A percentile compares a stretch with the other conserved stretches of the same genome.
These are phyloP conservation scores for Phialophora verrucosa DNA, from an alignment of 2,329 filamentous ascomycete species.

Conservation along the genomic window DNA sequence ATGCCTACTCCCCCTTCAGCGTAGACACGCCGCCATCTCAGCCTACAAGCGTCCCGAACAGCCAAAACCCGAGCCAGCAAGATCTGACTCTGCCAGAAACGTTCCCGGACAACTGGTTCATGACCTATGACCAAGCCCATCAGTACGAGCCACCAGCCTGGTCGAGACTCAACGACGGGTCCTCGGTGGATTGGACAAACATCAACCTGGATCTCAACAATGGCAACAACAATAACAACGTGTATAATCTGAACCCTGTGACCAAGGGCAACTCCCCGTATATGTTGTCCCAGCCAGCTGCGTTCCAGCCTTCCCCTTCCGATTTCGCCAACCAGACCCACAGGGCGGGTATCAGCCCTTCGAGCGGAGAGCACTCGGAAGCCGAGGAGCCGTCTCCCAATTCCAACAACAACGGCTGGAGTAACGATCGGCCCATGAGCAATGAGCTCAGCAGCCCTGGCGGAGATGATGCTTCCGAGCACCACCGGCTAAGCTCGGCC, in stretches of 20 bases:
- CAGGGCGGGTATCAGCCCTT: slow-evolving; percentile 49
- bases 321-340: slow-evolving; percentile 32
- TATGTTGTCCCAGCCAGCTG: slow-evolving; percentile 37
- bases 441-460: slow-evolving; percentile 43
- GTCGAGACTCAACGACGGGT: slow-evolving; percentile 27
- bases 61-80: slow-evolving; percentile 33
- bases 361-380: slow-evolving; percentile 57
- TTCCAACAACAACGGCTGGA: slow-evolving; percentile 22
- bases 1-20: slow-evolving; percentile 46
- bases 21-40: slow-evolving; percentile 42
- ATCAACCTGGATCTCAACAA: slow-evolving; percentile 46
- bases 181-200: slow-evolving; percentile 54
- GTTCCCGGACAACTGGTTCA: slow-evolving; percentile 50
- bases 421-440: slow-evolving; percentile 23
- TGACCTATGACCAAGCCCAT: slow-evolving; percentile 48
- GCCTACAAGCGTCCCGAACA: slow-evolving; percentile 40
- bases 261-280: slow-evolving; percentile 40
- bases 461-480: slow-evolving; percentile 50
- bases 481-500: slow-evolving; percentile 50
- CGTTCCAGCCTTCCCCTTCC: slow-evolving; percentile 21
- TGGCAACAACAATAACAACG: slow-evolving; percentile 11
- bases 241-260: slow-evolving; percentile 8
- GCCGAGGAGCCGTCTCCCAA: slow-evolving; percentile 49
- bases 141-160: slow-evolving; percentile 43
- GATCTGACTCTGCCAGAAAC: slow-evolving; percentile 45